Evolutionary conservation across 345 rosid species (phyloP), one percentile per base, ranked within the genome.

Genomic region (Turnera subulata): DNA sequence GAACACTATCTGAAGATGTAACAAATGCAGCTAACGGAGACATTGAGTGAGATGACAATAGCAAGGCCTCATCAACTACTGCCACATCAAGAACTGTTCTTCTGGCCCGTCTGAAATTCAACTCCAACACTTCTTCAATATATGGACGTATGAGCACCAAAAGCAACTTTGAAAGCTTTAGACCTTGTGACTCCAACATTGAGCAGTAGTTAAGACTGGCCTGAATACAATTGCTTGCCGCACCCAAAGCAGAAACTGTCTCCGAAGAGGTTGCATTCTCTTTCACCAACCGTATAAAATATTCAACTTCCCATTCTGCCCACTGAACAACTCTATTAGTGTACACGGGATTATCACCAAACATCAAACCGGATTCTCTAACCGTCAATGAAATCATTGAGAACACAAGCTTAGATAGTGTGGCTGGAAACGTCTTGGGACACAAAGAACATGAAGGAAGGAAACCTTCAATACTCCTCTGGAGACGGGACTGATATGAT

Each of bases 241-340:
- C 88, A 69, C 86, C 84, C 71, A 93, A 69, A 1, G 94, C 96
- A 64, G 74, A 77, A 62, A 77, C 66, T 29, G 88, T 83, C 44
- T 93, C 97, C 8, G 94, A 78, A 67, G 94, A 74, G 53, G 94
- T 84, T 46, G 91, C 85, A 55, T 83, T 86, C 53, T 79, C 94
- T 80, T 85, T 89, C 51, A 92, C 91, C 76, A 89, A 61, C 33
- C 94, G 79, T 48, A 82, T 83, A 75, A 89, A 78, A 59, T 61
- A 84, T 74, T 92, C 99, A 44, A 86, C 86, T 74, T 89, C 89
- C 86, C 91, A 80, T 72, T 92, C 98, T 49, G 89, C 97, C 97
- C 96, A 92, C 62, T 86, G 97, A 70, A 92, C 94, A 55, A 86
- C 74, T 72, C 88, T 80, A 72, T 82, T 89, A 24, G 91, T 83